These are phyloP conservation scores for Sutorius eximius DNA, from an alignment of 1,284 basidiomycete genomes.

Conservation along the genomic window DNA sequence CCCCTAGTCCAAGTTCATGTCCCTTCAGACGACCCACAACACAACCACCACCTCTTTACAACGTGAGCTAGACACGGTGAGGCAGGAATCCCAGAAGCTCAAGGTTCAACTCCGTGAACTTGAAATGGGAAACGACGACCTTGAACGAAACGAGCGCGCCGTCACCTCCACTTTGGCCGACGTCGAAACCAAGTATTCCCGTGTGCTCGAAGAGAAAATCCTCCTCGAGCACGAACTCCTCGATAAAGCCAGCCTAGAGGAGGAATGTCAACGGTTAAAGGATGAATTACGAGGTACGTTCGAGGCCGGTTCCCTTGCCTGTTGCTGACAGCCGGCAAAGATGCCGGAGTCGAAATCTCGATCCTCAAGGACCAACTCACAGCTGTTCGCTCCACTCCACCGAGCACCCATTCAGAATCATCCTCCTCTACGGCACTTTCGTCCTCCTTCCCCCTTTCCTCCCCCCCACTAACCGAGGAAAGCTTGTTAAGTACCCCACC, in stretches of 20 bases:
- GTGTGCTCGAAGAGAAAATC: constrained; percentile 94
- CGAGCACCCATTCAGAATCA: constrained; percentile 23
- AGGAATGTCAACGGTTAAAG: constrained; percentile 88
- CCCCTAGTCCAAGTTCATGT: constrained; percentile 81
- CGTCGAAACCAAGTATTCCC: constrained; percentile 88
- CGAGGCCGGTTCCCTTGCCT: constrained; percentile 6
- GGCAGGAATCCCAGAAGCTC: constrained; percentile 77
- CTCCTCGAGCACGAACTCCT: constrained; percentile 96
- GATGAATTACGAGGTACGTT: constrained; percentile 88
- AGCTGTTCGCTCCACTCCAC: constrained; percentile 38
- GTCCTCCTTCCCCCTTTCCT: constrained; percentile 20
- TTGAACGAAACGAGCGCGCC: constrained; percentile 89
- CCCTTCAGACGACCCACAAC: constrained; percentile 87
- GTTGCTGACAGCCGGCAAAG: constrained; percentile 42
- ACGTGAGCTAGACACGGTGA: constrained; percentile 82
- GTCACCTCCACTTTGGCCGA: constrained; percentile 91
- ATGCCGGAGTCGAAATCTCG: constrained; percentile 82
- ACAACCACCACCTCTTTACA: constrained; percentile 84
- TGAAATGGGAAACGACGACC: constrained; percentile 95
- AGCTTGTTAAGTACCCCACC: constrained; percentile 57
- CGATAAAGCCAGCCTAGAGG: constrained; percentile 87
- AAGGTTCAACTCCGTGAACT: constrained; percentile 85
- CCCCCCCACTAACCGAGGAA: constrained; percentile 32
- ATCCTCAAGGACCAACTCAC: constrained; percentile 77
- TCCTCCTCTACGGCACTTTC: constrained; percentile 29